Conservation (phyloP, 1,139 yeast genomes). For the Magnusiomyces fungicola region DNA sequence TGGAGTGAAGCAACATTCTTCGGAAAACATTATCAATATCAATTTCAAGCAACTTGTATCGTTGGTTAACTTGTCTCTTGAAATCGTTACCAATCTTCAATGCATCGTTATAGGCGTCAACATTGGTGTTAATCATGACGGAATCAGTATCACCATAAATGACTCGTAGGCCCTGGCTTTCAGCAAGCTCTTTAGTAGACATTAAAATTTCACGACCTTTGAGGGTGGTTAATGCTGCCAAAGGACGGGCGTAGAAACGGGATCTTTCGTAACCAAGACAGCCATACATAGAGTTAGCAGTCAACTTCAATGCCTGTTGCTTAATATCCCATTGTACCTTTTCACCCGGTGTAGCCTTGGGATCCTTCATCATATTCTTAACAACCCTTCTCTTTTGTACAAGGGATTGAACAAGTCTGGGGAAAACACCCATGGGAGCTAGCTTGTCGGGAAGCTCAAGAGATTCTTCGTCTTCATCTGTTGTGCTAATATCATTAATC, state of each 20-base stretch:
- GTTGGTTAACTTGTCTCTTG: slow-evolving; percentile 77
- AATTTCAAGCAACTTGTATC: slow-evolving; percentile 80
- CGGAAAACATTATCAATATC: slow-evolving; percentile 93
- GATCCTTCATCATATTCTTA: slow-evolving; percentile 73
- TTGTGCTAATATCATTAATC: slow-evolving; percentile 8
- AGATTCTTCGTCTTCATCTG: slow-evolving; percentile 40
- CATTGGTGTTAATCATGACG: slow-evolving; percentile 95
- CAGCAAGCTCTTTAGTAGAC: slow-evolving; percentile 92
- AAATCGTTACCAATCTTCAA: slow-evolving; percentile 77
- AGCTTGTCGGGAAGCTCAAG: slow-evolving; percentile 65
- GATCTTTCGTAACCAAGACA: slow-evolving; percentile 92
- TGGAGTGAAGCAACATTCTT: slow-evolving; percentile 80
- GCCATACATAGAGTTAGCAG: slow-evolving; percentile 99
- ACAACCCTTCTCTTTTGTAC: slow-evolving; percentile 93
- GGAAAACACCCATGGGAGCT: slow-evolving; percentile 71
- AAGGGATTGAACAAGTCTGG: slow-evolving; percentile 71
- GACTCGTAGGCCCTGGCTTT: slow-evolving; percentile 70
- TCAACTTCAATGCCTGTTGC: slow-evolving; percentile 91
- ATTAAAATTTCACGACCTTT: slow-evolving; percentile 93
- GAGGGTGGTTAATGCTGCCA: slow-evolving; percentile 91
- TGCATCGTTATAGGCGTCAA: slow-evolving; percentile 62
- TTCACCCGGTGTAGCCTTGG: slow-evolving; percentile 60
- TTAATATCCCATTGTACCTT: slow-evolving; percentile 67
- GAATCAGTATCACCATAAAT: slow-evolving; percentile 99
- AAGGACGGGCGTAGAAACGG: slow-evolving; percentile 90